Evolutionary conservation across 2,329 filamentous ascomycete species (phyloP).

Genomic region (Scytalidium sp.): DNA sequence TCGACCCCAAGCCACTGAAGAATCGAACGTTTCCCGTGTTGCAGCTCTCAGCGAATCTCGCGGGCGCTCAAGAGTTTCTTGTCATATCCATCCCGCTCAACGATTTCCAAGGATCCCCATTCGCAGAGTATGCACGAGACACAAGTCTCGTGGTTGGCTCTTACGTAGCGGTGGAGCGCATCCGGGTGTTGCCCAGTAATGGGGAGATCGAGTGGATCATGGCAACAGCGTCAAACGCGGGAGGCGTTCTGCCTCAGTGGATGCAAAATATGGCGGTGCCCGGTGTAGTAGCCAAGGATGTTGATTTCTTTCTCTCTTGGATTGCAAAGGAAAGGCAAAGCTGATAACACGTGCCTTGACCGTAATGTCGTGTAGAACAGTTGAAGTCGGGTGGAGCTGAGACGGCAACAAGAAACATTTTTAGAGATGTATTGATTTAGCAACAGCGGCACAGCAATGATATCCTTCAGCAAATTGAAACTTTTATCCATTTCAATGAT

Average conservation of each 20-base stretch:
- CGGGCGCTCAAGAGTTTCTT: constrained; percentile 45
- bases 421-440: too few species aligned
- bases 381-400: too few species aligned
- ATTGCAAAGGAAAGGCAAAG: constrained; percentile 30
- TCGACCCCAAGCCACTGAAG: constrained; percentile 54
- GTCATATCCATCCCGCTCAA: constrained; percentile 54
- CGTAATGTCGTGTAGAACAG: too few species aligned
- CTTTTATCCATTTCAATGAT: too few species aligned
- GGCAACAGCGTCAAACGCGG: constrained; percentile 71
- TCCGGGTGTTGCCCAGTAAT: constrained; percentile 31
- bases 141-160: constrained; percentile 51
- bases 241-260: constrained; percentile 62
- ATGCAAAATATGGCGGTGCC: constrained; percentile 64
- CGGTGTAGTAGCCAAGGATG: constrained; percentile 66
- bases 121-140: constrained; percentile 32
- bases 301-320: constrained; percentile 66
- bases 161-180: constrained; percentile 65
- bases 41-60: constrained; percentile 51
- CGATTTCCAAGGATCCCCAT: constrained; percentile 35
- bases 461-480: too few species aligned
- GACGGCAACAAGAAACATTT: too few species aligned
- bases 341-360: background rate
- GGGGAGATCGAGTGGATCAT: constrained; percentile 69
- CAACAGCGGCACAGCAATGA: too few species aligned
- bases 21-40: constrained; percentile 66